These are phyloP conservation scores for Calonectria hawksworthii DNA, from an alignment of 2,329 filamentous ascomycete species.

Conservation along the genomic window DNA sequence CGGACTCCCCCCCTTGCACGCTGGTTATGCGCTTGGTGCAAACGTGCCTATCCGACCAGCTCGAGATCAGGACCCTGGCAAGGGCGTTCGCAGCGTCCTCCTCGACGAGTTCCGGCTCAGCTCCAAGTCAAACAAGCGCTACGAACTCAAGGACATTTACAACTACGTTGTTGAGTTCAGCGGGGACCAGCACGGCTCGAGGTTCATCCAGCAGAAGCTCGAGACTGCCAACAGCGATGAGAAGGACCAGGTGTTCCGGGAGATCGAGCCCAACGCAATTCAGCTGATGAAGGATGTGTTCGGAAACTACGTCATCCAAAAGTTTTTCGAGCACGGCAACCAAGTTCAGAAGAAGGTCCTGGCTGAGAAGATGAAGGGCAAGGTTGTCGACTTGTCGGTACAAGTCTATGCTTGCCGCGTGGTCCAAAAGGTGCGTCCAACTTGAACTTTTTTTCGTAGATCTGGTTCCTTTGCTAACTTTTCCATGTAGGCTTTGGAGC, in stretches of 20 bases:
- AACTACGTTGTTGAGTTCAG: conserved; percentile 92
- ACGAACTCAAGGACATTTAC: conserved; percentile 91
- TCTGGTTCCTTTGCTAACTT: conserved; percentile 40
- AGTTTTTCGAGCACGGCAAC: conserved; percentile 96
- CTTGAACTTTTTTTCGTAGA: neutral
- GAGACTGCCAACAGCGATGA: conserved; percentile 95
- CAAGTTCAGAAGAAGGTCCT: conserved; percentile 92
- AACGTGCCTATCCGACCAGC: conserved; percentile 52
- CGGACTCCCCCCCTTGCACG: conserved; percentile 51
- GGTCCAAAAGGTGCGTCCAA: conserved; percentile 83
- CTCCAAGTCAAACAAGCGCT: conserved; percentile 79
- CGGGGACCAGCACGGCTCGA: conserved; percentile 94
- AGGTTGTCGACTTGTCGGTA: conserved; percentile 82
- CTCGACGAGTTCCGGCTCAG: conserved; percentile 86
- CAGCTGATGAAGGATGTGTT: conserved; percentile 97
- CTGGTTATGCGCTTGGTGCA: conserved; percentile 47
- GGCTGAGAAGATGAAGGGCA: conserved; percentile 88
- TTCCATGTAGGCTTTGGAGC: conserved; percentile 80
- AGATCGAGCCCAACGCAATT: conserved; percentile 86
- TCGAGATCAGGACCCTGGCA: conserved; percentile 70
- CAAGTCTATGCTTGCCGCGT: conserved; percentile 97
- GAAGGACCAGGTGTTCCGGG: conserved; percentile 90
- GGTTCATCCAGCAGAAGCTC: conserved; percentile 95
- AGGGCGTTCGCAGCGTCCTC: conserved; percentile 77
- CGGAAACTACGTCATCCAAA: conserved; percentile 98